phyloP scores from a whole-genome alignment of 2,329 filamentous ascomycete genomes.

The Zymoseptoria passerinii region DNA sequence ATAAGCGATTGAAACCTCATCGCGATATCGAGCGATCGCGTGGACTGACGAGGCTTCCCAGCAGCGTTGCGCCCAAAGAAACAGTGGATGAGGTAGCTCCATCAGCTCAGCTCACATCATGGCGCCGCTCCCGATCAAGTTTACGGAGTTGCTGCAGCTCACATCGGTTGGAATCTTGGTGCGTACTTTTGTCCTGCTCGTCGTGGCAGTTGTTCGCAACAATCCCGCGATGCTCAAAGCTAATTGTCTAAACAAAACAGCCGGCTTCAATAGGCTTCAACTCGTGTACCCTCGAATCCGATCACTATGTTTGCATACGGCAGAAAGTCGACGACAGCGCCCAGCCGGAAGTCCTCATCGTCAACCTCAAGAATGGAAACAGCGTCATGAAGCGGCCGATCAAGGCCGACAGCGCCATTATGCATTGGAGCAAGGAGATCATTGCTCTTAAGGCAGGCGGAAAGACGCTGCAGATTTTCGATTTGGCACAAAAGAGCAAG shows the following conservation, averaged over 20 bases:
- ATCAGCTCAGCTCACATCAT: conserved; percentile 30
- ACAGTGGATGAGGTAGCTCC: conserved; percentile 20
- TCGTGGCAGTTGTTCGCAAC: background rate
- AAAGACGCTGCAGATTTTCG: conserved; percentile 94
- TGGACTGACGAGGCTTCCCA: conserved; percentile 7
- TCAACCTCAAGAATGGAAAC: conserved; percentile 96
- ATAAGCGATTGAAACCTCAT: conserved; percentile 7
- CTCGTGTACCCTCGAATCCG: conserved; percentile 93
- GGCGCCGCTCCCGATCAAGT: conserved; percentile 80
- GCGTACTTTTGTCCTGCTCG: conserved; percentile 21
- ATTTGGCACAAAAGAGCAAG: conserved; percentile 85
- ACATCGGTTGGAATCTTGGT: conserved; percentile 43
- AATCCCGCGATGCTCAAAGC: conserved; percentile 6
- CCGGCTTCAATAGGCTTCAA: conserved; percentile 74
- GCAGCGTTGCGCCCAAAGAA: conserved; percentile 18
- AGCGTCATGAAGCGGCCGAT: conserved; percentile 90
- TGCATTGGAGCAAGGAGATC: conserved; percentile 95
- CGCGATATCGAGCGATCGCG: conserved; percentile 7
- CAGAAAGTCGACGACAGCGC: conserved; percentile 82
- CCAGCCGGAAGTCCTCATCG: conserved; percentile 88
- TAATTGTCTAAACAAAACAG: conserved; percentile 33
- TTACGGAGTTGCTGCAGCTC: conserved; percentile 76
- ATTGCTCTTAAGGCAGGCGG: conserved; percentile 94
- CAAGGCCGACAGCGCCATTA: conserved; percentile 98
- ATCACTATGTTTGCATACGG: conserved; percentile 90